Evolutionary conservation across 495 filamentous ascomycete genomes (phyloP), one percentile per base, ranked within the genome.

Genomic region (Hypoxylon crocopeplum): DNA sequence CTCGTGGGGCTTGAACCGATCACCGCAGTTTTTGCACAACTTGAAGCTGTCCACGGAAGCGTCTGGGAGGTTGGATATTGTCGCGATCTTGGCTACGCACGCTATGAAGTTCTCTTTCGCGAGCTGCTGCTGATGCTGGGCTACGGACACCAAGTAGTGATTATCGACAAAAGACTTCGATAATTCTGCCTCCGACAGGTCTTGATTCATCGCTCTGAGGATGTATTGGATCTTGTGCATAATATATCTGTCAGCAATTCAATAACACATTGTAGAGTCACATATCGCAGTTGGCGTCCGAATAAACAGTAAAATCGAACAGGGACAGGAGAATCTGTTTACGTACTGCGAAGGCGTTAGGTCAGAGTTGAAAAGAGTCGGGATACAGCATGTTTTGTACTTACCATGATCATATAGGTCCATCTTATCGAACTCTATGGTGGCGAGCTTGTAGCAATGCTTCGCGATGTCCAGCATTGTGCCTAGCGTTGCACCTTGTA

Each of bases 381-480:
- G n/a, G n/a, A n/a, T n/a, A n/a, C n/a, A n/a, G n/a, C n/a, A n/a
- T n/a, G n/a, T n/a, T n/a, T n/a, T n/a, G n/a, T n/a, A n/a, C n/a
- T n/a, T n/a, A n/a, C n/a, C n/a, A 20, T 64, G 60, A 0, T 50
- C 42, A 6, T 29, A 48, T 1, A 64, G 8, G 12, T 7, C 16
- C 60, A 64, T 59, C 15, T 13, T 45, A 37, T 59, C 60, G 24
- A 64, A 55, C 5, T 54, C 42, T 5, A 12, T 2, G 11, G 8
- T 10, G 1, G 54, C 42, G 8, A 44, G 1, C 10, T 24, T n/a
- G 41, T 48, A 48, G 32, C 36, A 17, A 5, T 40, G 7, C n/a
- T 46, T 16, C 0, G 48, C 48, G 4, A 27, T 17, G 5, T 13
- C 11, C 5, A 64, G 37, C 54, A 64, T 64, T 8, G 21, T 53